Evolutionary conservation across 345 rosid genomes (phyloP).

Genomic region (Acer saccharum): DNA sequence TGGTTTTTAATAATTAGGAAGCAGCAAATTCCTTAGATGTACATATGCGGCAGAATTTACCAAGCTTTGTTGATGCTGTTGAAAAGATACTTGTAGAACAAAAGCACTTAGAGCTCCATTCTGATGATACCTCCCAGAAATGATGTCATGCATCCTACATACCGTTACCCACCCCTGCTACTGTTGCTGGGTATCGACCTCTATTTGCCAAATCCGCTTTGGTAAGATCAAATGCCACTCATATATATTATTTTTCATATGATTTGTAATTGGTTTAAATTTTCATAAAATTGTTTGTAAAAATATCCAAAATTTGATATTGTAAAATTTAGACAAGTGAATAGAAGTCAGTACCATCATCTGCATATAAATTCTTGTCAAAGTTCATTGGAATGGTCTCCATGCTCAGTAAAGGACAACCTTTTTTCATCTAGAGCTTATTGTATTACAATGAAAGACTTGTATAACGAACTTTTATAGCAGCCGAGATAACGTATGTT

Average conservation of each 20-base stretch:
- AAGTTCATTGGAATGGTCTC: background rate
- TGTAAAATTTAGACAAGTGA: background rate
- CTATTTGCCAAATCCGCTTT: too few relatives aligned
- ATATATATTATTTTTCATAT: background rate
- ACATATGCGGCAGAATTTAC: conserved; percentile 36
- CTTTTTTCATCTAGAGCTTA: background rate
- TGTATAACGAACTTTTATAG: too few relatives aligned
- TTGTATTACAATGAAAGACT: background rate
- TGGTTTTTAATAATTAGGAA: conserved; percentile 37
- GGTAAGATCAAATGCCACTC: conserved; percentile 6
- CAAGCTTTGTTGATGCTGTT: conserved; percentile 47
- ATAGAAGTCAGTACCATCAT: background rate
- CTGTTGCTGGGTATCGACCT: too few relatives aligned
- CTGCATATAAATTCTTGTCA: background rate
- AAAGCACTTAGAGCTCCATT: conserved; percentile 32
- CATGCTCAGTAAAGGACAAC: background rate
- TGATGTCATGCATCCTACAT: background rate
- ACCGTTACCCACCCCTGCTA: background rate
- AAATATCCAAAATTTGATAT: background rate
- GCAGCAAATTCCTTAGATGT: conserved; percentile 45
- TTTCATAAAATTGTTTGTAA: background rate
- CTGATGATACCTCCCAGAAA: conserved; percentile 14
- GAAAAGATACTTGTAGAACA: conserved; percentile 46
- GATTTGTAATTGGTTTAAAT: background rate
- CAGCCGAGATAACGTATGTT: too few relatives aligned